Base-by-base conservation (phyloP, 2,329 filamentous ascomycete genomes). In the Fusarium sororula region DNA sequence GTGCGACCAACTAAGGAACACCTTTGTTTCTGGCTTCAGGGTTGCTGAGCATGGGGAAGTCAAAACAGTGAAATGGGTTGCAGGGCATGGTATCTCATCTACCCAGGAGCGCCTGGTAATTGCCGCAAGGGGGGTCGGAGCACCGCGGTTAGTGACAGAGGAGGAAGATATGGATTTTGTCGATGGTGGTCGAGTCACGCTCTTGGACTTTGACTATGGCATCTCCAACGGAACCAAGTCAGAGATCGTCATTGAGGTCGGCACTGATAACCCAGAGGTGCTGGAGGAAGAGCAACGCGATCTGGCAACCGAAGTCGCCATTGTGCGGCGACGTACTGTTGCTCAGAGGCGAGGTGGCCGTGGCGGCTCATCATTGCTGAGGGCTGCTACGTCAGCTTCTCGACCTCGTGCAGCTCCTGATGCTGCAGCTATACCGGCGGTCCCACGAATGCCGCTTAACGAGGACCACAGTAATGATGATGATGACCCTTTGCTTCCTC, bases 301-400 rank as follows among this genome's bases (percentile, higher is more conserved):
- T 75, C 85, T 96, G 65, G 93, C 92, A 64, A 90, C 91, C 3
- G 93, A 95, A 80, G 93, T 96, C 26, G 94, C 93, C 72, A 90
- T 96, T 75, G 92, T 94, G 57, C 89, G 93, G 74, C 88, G 93
- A 72, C 87, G 93, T 73, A 95, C 93, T 7, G 91, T 93, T 22
- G 88, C 92, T 41, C 90, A 91, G 77, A 88, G 87, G 58, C 85
- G 88, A 73, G 87, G 86, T 26, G 82, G 84, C 65, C 82, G 87
- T 66, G 81, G 82, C 55, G 84, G 71, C 26, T 60, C 71, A 20
- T 55, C 84, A 63, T 79, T 90, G 39, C 84, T 89, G 69, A 85
- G 87, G 54, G 82, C 87, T 30, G 82, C 86, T 15, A 87, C 89
- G 5, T 85, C 83, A 13, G 82, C 85, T 75, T 67, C 80, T 77